phyloP scores from a whole-genome alignment of 2,329 filamentous ascomycete species.

The Botryotinia calthae region DNA sequence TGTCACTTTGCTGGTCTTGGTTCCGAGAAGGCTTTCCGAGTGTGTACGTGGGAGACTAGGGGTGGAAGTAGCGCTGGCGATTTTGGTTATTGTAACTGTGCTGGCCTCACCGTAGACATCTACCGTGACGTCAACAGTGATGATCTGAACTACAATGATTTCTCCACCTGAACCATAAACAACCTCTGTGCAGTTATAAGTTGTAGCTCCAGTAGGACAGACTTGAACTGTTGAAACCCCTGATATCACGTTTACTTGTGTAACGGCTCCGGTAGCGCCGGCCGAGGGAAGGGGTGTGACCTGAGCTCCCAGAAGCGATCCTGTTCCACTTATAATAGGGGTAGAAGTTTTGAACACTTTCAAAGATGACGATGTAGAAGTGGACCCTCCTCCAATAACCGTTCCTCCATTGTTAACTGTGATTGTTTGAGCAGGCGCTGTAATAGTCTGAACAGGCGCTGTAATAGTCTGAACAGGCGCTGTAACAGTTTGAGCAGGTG shows the following conservation, averaged over 20 bases:
- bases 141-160: constrained; percentile 16
- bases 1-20: neutral
- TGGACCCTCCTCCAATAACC: neutral
- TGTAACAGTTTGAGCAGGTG: constrained; percentile 6
- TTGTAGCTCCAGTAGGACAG: constrained; percentile 16
- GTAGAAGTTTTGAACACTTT: constrained; percentile 13
- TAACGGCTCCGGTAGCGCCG: constrained; percentile 6
- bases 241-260: constrained; percentile 18
- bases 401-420: constrained; percentile 1
- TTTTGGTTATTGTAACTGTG: constrained; percentile 17
- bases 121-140: constrained; percentile 16
- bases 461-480: neutral
- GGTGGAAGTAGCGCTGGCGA: constrained; percentile 12
- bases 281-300: neutral
- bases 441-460: neutral
- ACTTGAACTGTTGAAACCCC: constrained; percentile 17
- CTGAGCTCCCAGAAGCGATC: constrained; percentile 5
- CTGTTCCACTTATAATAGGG: constrained; percentile 9
- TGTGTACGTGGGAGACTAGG: constrained; percentile 12
- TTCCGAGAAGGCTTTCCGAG: neutral
- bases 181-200: constrained; percentile 18
- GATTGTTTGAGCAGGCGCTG: neutral
- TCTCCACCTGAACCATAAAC: constrained; percentile 15
- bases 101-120: constrained; percentile 12
- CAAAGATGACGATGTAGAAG: constrained; percentile 1